A percentile compares a stretch with the other conserved stretches of the same genome.
These are phyloP conservation scores for Pseudomassariella vexata DNA, from an alignment of 2,329 filamentous ascomycete genomes.

Conservation along the genomic window DNA sequence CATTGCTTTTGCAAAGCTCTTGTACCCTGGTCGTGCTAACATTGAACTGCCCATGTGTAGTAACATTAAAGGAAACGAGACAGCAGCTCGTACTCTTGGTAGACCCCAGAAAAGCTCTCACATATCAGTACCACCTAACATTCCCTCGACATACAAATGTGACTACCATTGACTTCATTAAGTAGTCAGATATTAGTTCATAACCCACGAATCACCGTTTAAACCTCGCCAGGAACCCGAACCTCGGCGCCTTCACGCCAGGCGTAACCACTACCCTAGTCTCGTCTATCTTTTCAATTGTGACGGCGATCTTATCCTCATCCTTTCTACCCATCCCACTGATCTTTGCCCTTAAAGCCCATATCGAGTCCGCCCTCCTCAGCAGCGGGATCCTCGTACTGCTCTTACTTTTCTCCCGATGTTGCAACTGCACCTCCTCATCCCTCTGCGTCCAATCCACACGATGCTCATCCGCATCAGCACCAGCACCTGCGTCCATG, in stretches of 20 bases:
- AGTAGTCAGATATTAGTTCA: neutral
- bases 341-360: constrained; percentile 35
- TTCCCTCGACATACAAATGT: too few species aligned
- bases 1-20: too few species aligned
- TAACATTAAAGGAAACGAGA: too few species aligned
- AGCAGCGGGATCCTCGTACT: constrained; percentile 24
- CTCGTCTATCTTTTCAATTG: constrained; percentile 15
- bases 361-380: constrained; percentile 41
- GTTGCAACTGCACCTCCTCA: too few species aligned
- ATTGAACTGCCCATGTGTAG: too few species aligned
- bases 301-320: constrained; percentile 9
- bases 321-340: constrained; percentile 18
- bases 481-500: too few species aligned
- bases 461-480: constrained; percentile 31
- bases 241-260: constrained; percentile 28
- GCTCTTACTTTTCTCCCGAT: constrained; percentile 15
- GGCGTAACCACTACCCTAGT: constrained; percentile 9
- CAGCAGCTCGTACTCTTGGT: too few species aligned
- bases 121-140: too few species aligned
- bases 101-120: too few species aligned
- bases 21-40: too few species aligned
- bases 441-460: constrained; percentile 57
- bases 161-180: neutral
- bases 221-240: constrained; percentile 37
- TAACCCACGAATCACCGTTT: constrained; percentile 27